Conservation (phyloP, 176 grass and related monocot genomes). For the Tillandsia leiboldiana region DNA sequence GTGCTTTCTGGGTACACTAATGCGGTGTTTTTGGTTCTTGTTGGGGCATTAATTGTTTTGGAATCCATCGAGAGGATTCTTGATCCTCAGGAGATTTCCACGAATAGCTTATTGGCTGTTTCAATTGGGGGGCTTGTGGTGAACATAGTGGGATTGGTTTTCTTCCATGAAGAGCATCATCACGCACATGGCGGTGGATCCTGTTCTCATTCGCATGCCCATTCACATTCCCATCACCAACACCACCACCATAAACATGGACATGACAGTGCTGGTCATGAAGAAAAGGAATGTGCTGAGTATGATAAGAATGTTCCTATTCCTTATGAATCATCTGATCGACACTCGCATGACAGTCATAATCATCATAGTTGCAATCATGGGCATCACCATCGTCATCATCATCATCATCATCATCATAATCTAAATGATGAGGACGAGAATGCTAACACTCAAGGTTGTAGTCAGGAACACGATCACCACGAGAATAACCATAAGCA, state of each 20-base stretch:
- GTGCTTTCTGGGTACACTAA: constrained; percentile 96
- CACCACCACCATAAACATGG: constrained; percentile 20
- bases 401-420: constrained; percentile 13
- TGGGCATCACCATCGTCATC: constrained; percentile 21
- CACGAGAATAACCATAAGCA: constrained; percentile 22
- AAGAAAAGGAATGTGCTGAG: not conserved
- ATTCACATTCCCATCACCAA: constrained; percentile 1
- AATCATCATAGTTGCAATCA: constrained; percentile 12
- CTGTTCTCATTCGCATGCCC: constrained; percentile 65
- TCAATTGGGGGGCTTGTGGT: constrained; percentile 81
- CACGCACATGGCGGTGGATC: constrained; percentile 72
- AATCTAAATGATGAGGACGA: constrained; percentile 18
- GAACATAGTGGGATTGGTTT: constrained; percentile 82
- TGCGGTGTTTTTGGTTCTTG: constrained; percentile 90
- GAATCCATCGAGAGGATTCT: constrained; percentile 93
- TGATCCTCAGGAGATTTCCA: constrained; percentile 91
- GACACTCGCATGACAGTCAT: constrained; percentile 31
- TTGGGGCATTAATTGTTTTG: constrained; percentile 66
- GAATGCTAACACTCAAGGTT: constrained; percentile 25
- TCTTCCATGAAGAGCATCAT: constrained; percentile 99
- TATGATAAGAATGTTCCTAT: constrained; percentile 8
- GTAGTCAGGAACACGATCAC: constrained; percentile 41
- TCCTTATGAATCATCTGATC: constrained; percentile 15
- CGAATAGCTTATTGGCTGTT: constrained; percentile 73
- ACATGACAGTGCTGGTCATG: constrained; percentile 10